Base-by-base conservation (phyloP, 2,329 filamentous ascomycete genomes). In the Hypoxylon sp. region DNA sequence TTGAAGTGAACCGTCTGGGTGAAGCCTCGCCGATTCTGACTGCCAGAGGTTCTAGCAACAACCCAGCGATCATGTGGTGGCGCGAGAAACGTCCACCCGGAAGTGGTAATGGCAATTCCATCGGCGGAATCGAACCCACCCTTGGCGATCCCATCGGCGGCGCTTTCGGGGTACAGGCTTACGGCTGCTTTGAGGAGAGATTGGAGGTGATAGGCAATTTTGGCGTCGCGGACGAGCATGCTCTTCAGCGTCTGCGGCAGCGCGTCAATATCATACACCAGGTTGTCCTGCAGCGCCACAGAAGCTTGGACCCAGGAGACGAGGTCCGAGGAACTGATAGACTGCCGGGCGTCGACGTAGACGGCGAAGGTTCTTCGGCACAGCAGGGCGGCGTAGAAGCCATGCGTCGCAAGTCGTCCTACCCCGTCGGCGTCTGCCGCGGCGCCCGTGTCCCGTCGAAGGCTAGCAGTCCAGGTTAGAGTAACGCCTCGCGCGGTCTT, bases 351-450 rank as follows among this genome's bases (percentile, higher is more conserved):
- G 5, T 59, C 51, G 0, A 51, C 24, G 16, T 59, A 49, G 1
- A 61, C 16, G 2, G 63, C 18, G 18, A 75, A 75, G 2, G 73
- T 75, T 4, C 58, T 42, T 8, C 74, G 69, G 52, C 87, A 90
- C 0, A 91, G 76, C 0, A 91, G 64, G 0, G 88, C 83, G 0
- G 87, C 83, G 75, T 82, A 83, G 0, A 90, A 79, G 0, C 80
- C 80, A 64, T 85, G 87, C 0, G 70, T 67, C 2, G 81, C 78
- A 4, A 75, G 72, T 16, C 77, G 78, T 14, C 77, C 74, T 0
- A 82, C 76, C 0, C 73, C 73, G 4, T 80, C 75, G 0, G 76
- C 73, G 20, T 85, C 79, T 0, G 50, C 73, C 0, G 80, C 75
- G 0, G 70, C 74, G 9, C 77, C 75, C 0, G 84, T 76, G 46